Conservation (phyloP, 208 protist genomes). For the Leishmania aethiopica region DNA sequence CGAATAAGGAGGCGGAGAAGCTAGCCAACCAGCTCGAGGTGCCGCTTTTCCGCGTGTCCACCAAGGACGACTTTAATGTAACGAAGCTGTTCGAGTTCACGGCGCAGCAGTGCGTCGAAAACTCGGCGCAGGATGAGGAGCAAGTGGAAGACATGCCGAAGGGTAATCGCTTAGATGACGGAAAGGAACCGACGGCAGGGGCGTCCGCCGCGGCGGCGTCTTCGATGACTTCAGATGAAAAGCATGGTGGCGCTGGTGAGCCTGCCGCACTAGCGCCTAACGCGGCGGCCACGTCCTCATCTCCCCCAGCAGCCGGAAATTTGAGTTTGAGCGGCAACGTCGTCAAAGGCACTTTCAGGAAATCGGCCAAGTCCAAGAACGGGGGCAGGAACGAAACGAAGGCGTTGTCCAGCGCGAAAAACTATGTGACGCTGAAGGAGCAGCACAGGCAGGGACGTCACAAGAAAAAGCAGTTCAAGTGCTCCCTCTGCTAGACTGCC, state of each 20-base stretch:
- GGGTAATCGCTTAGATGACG: not conserved
- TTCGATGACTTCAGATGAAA: not conserved
- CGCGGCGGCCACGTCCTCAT: not conserved
- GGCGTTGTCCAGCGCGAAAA: not conserved
- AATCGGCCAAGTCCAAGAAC: not conserved
- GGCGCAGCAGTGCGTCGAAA: slow-evolving; percentile 61
- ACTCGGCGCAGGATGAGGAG: slow-evolving; percentile 6
- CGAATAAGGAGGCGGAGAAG: slow-evolving; percentile 85
- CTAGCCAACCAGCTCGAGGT: slow-evolving; percentile 80
- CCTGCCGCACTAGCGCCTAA: not conserved
- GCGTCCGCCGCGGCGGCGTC: not conserved
- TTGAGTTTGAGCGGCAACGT: no score
- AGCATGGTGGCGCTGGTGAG: no score
- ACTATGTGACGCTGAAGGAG: slow-evolving; percentile 25
- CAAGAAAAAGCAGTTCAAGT: slow-evolving; percentile 32
- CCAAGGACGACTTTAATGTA: slow-evolving; percentile 95
- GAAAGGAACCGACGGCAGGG: not conserved
- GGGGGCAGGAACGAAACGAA: slow-evolving; percentile 9
- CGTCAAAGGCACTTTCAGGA: not conserved
- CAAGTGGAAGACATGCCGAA: not conserved
- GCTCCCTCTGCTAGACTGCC: slow-evolving; percentile 7
- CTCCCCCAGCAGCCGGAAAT: not conserved
- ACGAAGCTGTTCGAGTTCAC: slow-evolving; percentile 88
- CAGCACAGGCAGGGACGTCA: not conserved
- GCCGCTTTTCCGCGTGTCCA: slow-evolving; percentile 91